Percentiles rank a stretch among this genome's conserved stretches.
These are phyloP conservation scores for Epichloe glyceriae DNA, from an alignment of 2,329 filamentous ascomycete species.

Conservation along the genomic window DNA sequence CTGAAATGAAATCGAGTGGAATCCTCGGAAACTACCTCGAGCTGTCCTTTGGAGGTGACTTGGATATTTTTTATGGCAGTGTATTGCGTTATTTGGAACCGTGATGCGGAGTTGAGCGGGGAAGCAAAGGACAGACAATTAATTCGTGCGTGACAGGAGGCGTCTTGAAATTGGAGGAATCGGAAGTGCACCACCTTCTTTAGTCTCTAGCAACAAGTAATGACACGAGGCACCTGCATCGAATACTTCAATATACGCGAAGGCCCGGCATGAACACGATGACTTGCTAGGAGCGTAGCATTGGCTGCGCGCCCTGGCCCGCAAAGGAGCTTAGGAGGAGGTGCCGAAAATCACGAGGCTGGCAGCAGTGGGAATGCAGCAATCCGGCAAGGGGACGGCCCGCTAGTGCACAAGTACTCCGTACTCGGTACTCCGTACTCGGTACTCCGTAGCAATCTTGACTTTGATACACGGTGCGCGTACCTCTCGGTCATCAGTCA, in stretches of 20 bases:
- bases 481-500: background rate
- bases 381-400: background rate
- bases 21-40: background rate
- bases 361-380: background rate
- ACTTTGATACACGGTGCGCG: background rate
- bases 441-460: background rate
- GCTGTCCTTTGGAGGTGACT: background rate
- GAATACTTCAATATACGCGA: background rate
- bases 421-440: no score
- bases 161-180: background rate
- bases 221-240: constrained; percentile 3
- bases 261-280: no score
- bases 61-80: background rate
- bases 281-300: no score
- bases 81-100: background rate
- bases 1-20: background rate
- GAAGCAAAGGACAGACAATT: background rate
- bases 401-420: background rate
- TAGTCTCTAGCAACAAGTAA: background rate
- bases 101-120: background rate
- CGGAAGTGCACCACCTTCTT: background rate
- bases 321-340: no score
- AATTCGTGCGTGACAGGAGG: background rate
- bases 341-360: constrained; percentile 3
- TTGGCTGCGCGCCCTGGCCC: no score